Evolutionary conservation across 2,329 filamentous ascomycete genomes (phyloP), one percentile per base, ranked within the genome.

Genomic region (Monosporascus sp.): DNA sequence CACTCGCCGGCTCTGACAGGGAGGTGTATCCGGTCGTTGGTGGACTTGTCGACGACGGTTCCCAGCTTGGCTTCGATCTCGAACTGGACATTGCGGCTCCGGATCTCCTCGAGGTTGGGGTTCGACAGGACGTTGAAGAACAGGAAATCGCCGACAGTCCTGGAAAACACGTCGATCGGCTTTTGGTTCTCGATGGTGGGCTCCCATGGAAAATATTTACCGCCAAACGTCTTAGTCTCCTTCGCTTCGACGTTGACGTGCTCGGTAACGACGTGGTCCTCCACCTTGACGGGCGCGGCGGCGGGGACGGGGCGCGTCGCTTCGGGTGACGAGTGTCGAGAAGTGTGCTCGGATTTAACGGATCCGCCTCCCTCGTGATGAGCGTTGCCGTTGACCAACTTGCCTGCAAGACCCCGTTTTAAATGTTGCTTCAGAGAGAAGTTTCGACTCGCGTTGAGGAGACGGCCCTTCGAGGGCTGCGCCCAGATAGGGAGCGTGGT

Each of bases 51-150:
- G 53, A 93, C 82, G 15, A 97, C 78, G 25, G 84, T 87, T 18
- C 94, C 94, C 47, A 97, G 77, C 70, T 97, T 97, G 9, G 91
- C 94, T 72, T 99, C 94, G 51, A 99, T 89, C 70, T 99, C 94
- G 50, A 97, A 85, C 55, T 90, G 81, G 15, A 91, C 86, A 6
- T 83, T 84, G 17, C 81, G 78, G 49, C 80, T 80, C 17, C 75
- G 70, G 20, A 88, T 80, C 60, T 88, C 83, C 35, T 79, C 79
- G 38, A 85, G 77, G 58, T 89, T 83, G n/a, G 80, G 76, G 55
- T 84, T 83, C 49, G 79, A 75, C 6, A 94, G 78, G 18, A 94
- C 85, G 52, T 87, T 78, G 47, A 82, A 68, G 65, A 85, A 95
- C 11, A 97, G 74, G 63, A 91, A 96, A 65, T 96, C 89, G 56